phyloP scores from a whole-genome alignment of 1,139 yeast genomes.

The Zygoascus hellenicus region DNA sequence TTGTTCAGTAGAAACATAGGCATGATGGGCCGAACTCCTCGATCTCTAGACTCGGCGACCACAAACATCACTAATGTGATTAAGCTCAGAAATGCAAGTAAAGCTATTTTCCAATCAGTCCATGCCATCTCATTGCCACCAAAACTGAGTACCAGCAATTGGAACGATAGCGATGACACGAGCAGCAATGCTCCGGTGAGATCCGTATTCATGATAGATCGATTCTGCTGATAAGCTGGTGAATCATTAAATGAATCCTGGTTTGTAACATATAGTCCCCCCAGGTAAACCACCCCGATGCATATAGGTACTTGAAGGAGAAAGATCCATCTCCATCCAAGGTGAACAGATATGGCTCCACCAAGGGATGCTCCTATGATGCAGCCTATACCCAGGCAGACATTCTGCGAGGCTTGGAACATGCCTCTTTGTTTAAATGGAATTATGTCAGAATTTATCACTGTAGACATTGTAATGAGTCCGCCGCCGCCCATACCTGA shows the following conservation, averaged over 20 bases:
- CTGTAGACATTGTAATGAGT: constrained; percentile 15
- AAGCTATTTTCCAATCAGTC: constrained; percentile 10
- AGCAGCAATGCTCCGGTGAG: constrained; percentile 12
- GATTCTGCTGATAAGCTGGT: constrained; percentile 4
- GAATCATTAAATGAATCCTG: constrained; percentile 2
- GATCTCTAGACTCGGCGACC: constrained; percentile 9
- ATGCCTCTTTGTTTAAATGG: constrained; percentile 14
- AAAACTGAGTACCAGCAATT: constrained; percentile 12
- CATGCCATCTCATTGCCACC: constrained; percentile 15
- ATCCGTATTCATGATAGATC: constrained; percentile 6
- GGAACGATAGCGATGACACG: constrained; percentile 12
- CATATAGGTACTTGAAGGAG: constrained; percentile 14
- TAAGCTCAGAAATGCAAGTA: constrained; percentile 7
- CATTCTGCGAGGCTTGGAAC: constrained; percentile 14
- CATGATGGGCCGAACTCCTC: constrained; percentile 7
- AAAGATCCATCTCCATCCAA: constrained; percentile 18
- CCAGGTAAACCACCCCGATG: constrained; percentile 7
- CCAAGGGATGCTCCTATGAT: constrained; percentile 16
- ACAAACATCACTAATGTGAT: constrained; percentile 10
- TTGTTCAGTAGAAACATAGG: constrained; percentile 8
- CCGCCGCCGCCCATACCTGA: constrained; percentile 19
- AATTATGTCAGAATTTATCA: constrained; percentile 16
- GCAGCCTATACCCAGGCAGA: constrained; percentile 12
- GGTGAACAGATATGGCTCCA: constrained; percentile 12
- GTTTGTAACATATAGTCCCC: constrained; percentile 8